phyloP scores from a whole-genome alignment of 305 asterid genomes.

The Euphrasia arctica region DNA sequence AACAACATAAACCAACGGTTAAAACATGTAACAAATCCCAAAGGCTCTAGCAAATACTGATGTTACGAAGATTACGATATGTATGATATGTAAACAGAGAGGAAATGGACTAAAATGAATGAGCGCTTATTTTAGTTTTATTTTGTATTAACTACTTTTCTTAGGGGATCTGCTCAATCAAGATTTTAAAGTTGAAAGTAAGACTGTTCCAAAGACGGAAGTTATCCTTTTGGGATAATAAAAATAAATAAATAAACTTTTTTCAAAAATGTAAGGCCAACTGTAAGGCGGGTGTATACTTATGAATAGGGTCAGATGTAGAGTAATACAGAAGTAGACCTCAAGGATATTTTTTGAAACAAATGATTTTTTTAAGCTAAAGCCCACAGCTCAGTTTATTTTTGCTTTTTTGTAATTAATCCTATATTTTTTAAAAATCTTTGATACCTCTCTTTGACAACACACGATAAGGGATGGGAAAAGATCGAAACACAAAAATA shows the following conservation, averaged over 20 bases:
- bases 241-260: no score
- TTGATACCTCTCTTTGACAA: neutral
- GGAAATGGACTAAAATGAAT: neutral
- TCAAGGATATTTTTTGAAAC: neutral
- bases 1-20: conserved; percentile 18
- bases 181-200: neutral
- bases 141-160: neutral
- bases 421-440: no score
- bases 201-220: neutral
- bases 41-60: conserved; percentile 11
- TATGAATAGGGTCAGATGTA: neutral
- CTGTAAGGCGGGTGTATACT: neutral
- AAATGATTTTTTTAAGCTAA: neutral
- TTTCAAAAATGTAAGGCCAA: neutral
- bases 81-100: neutral
- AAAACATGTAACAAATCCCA: neutral
- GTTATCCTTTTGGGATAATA: neutral
- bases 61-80: neutral
- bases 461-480: neutral
- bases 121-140: neutral
- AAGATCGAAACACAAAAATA: conserved; percentile 19
- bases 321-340: neutral
- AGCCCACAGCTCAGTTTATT: neutral
- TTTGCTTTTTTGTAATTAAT: no score
- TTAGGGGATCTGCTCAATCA: neutral